phyloP scores from a whole-genome alignment of 495 filamentous ascomycete genomes.

The Glonium stellatum region DNA sequence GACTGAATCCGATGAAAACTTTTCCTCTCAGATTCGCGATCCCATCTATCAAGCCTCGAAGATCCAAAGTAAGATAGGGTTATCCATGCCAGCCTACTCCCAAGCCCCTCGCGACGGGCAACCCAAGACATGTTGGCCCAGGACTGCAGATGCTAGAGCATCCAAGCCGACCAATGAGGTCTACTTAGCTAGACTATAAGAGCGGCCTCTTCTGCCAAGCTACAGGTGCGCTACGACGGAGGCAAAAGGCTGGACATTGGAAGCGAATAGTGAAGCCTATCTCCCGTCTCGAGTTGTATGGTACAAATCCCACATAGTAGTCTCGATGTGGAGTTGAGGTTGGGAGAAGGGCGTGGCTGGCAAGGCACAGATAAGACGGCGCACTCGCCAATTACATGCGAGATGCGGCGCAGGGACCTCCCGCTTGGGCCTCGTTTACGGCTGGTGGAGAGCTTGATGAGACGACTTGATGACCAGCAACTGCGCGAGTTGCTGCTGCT shows the following conservation, averaged over 20 bases:
- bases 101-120: too few species aligned
- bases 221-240: too few species aligned
- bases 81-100: not conserved
- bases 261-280: too few species aligned
- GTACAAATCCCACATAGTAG: too few species aligned
- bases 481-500: not conserved
- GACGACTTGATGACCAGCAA: conserved; percentile 2
- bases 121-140: too few species aligned
- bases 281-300: too few species aligned
- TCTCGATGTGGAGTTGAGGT: too few species aligned
- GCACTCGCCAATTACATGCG: not conserved
- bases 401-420: not conserved
- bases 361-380: not conserved
- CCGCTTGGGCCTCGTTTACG: not conserved
- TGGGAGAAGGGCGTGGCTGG: not conserved
- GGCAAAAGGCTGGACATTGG: too few species aligned
- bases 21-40: not conserved
- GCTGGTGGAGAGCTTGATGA: not conserved
- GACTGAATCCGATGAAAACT: not conserved
- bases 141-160: too few species aligned
- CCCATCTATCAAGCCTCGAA: not conserved
- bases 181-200: too few species aligned
- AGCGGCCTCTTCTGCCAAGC: too few species aligned
- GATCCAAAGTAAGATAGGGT: not conserved
- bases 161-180: too few species aligned